Conservation (phyloP, 176 grass and related monocot species). For the Zoysia pacifica region DNA sequence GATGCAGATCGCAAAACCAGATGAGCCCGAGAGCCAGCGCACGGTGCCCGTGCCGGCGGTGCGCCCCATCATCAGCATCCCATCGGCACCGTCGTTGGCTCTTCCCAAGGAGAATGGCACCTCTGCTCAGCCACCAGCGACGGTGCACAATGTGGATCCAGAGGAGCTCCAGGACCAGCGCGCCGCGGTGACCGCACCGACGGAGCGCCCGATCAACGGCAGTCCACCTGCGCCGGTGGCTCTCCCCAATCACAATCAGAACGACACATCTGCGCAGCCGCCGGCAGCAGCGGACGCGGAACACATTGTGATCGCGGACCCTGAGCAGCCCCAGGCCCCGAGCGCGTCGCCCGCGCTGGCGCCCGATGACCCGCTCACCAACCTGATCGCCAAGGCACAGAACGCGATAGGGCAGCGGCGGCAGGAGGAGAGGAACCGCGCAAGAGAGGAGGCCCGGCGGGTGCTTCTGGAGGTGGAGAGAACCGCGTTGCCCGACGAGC, state of each 20-base stretch:
- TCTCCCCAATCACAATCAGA: background rate
- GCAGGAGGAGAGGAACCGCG: background rate
- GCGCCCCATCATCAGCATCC: background rate
- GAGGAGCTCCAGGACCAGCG: background rate
- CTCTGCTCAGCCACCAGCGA: background rate
- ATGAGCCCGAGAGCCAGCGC: background rate
- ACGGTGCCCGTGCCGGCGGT: background rate
- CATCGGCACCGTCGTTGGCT: background rate
- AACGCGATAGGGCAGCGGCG: background rate
- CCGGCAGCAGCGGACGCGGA: background rate
- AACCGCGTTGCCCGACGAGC: background rate
- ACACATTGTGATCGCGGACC: background rate
- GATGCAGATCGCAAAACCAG: background rate
- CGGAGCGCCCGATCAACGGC: background rate
- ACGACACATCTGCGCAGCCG: background rate
- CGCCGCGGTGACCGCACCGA: background rate
- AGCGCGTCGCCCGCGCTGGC: too few relatives aligned
- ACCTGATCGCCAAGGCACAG: constrained; percentile 33
- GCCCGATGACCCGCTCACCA: background rate
- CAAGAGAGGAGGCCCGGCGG: constrained; percentile 18
- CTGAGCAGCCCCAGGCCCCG: background rate
- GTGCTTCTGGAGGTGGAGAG: constrained; percentile 15
- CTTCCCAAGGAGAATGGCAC: background rate
- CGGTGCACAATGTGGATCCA: background rate
- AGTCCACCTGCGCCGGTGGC: background rate